A percentile compares a stretch with the other conserved stretches of the same genome.
Conservation (phyloP, 345 rosid genomes). For the Iberis pinnata region DNA sequence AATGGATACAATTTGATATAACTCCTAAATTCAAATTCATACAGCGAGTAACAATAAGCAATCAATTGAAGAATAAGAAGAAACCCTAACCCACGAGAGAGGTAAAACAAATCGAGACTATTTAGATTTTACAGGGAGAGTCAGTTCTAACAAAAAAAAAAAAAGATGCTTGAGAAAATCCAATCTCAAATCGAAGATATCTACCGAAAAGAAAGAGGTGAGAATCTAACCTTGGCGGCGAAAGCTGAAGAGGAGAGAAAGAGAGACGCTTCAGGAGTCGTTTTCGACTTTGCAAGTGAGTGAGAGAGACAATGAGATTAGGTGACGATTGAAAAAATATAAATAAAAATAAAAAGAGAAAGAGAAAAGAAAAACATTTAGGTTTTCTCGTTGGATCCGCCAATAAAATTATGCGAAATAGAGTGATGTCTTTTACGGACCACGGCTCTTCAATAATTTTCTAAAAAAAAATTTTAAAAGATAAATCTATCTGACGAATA, state of each 20-base stretch:
- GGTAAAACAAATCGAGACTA: neutral
- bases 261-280: neutral
- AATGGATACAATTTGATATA: neutral
- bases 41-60: too few species aligned
- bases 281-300: neutral
- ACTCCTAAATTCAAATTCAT: neutral
- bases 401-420: conserved; percentile 16
- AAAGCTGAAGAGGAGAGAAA: neutral
- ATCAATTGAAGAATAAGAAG: too few species aligned
- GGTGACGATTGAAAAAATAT: conserved; percentile 1
- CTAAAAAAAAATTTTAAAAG: too few species aligned
- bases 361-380: neutral
- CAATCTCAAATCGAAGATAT: neutral
- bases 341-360: neutral
- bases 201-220: neutral
- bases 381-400: conserved; percentile 26
- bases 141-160: neutral
- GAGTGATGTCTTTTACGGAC: too few species aligned
- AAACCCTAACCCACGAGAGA: too few species aligned
- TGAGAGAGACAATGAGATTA: conserved; percentile 6
- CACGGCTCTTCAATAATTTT: too few species aligned
- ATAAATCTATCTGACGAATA: conserved; percentile 13
- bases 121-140: neutral
- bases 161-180: neutral
- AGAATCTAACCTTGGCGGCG: conserved; percentile 15